Evolutionary conservation across 169 alveolate species (phyloP), one percentile per base, ranked within the genome.

Genomic region (Babesia divergens): DNA sequence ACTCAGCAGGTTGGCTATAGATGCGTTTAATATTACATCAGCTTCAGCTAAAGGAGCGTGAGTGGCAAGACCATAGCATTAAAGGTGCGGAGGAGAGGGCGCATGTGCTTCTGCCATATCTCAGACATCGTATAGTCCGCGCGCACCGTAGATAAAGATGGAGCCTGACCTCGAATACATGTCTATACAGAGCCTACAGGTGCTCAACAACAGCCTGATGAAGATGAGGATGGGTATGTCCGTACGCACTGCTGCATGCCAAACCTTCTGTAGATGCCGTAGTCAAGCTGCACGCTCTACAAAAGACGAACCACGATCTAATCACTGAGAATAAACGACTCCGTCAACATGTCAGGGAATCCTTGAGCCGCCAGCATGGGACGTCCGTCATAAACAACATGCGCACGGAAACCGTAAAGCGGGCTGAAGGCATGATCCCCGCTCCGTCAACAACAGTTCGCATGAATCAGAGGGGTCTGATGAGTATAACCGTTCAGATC

Each of bases 221-320:
- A 74, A 62, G 49, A 18, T 56, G 37, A 74, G 46, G 40, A 13
- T 20, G 22, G 70, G 84, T 74, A 42, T 13, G 65, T 60, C 1
- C n/a, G n/a, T n/a, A 9, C 32, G 4, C 32, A 3, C 1, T 51
- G 2, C 0, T 16, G 29, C 20, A 18, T 5, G 20, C 22, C 2
- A 20, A 9, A 32, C 3, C 24, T 11, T 18, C 6, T 3, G 35
- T 62, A 74, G 84, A 74, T 18, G 53, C 70, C 35, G 51, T 74
- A 3, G 28, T 74, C 64, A 74, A 43, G 47, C 66, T 74, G 20
- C 76, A 74, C 38, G 69, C 58, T 31, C 43, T 74, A 47, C 84
- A 74, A 13, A 74, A 64, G 40, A 68, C 42, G 13, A 74, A 74
- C 56, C 84, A 74, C 49, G 70, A 74, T 49, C 50, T 74, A 40